A percentile compares a stretch with the other conserved stretches of the same genome.
Evolutionary conservation across 2,329 filamentous ascomycete species (phyloP).

Genomic region (Nannizziopsis arthrosporioides): DNA sequence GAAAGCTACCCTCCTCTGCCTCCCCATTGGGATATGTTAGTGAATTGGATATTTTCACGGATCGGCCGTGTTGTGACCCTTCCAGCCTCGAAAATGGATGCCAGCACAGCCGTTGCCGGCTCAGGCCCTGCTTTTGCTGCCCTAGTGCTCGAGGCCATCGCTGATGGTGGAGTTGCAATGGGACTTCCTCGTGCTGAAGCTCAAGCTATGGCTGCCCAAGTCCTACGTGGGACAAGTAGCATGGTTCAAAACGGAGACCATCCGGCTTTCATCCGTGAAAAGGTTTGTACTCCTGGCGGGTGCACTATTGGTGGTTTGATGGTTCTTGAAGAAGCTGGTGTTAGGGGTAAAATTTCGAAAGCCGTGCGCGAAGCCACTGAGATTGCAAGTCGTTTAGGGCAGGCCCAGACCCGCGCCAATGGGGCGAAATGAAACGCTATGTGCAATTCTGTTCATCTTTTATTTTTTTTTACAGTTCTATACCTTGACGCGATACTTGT

Average conservation of each 20-base stretch:
- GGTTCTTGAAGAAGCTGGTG: conserved; percentile 47
- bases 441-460: neutral
- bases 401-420: conserved; percentile 41
- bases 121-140: conserved; percentile 52
- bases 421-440: conserved; percentile 25
- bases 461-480: too few relatives aligned
- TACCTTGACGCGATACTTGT: too few relatives aligned
- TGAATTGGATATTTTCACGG: conserved; percentile 47
- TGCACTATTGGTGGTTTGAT: conserved; percentile 52
- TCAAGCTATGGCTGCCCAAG: conserved; percentile 51
- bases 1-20: conserved; percentile 40
- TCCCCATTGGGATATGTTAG: conserved; percentile 32
- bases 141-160: conserved; percentile 47
- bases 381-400: conserved; percentile 44
- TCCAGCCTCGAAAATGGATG: conserved; percentile 45
- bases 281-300: conserved; percentile 50
- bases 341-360: conserved; percentile 43
- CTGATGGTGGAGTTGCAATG: conserved; percentile 52
- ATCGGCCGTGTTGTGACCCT: conserved; percentile 40
- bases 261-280: conserved; percentile 48
- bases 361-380: conserved; percentile 51
- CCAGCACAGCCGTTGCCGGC: conserved; percentile 47
- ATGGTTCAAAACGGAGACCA: conserved; percentile 49
- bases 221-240: conserved; percentile 48
- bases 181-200: conserved; percentile 49